Evolutionary conservation across 2,329 filamentous ascomycete species (phyloP).

Genomic region (Aspergillus clavatus): DNA sequence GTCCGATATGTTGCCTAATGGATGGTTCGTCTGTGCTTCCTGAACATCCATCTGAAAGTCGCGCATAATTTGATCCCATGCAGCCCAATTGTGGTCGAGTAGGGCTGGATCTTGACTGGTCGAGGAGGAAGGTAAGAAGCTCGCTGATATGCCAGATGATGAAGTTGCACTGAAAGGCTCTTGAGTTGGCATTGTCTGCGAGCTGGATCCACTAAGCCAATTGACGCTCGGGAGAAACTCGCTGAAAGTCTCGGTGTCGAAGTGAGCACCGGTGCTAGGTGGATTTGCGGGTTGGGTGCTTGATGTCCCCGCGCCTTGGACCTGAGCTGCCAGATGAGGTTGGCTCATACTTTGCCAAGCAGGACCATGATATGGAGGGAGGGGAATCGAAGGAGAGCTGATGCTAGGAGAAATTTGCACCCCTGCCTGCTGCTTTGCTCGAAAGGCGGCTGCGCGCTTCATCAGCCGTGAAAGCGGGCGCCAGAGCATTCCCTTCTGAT

Average conservation of each 20-base stretch:
- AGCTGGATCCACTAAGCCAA: slow-evolving; percentile 16
- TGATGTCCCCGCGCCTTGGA: slow-evolving; percentile 11
- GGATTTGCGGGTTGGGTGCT: background rate
- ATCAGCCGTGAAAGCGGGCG: slow-evolving; percentile 58
- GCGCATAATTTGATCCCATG: slow-evolving; percentile 37
- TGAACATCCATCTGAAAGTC: slow-evolving; percentile 36
- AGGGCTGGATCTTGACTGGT: slow-evolving; percentile 15
- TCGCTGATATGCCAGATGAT: slow-evolving; percentile 9
- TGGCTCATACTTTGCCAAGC: slow-evolving; percentile 6
- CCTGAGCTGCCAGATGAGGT: slow-evolving; percentile 17
- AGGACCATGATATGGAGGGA: slow-evolving; percentile 2
- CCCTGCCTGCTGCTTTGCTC: slow-evolving; percentile 45
- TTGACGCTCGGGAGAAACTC: slow-evolving; percentile 29
- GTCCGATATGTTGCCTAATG: slow-evolving; percentile 22
- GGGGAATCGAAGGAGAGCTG: slow-evolving; percentile 4
- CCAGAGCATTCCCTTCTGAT: slow-evolving; percentile 58
- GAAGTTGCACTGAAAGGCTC: slow-evolving; percentile 6
- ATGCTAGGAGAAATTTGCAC: slow-evolving; percentile 19
- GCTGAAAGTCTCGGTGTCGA: slow-evolving; percentile 25
- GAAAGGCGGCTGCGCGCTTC: slow-evolving; percentile 52
- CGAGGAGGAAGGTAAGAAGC: slow-evolving; percentile 8
- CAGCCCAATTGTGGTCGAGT: slow-evolving; percentile 27
- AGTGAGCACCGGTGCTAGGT: slow-evolving; percentile 10
- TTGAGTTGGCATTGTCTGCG: slow-evolving; percentile 11
- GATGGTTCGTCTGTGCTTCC: slow-evolving; percentile 16